Conservation (phyloP, 208 protist species). For the Acanthamoeba sp. region DNA sequence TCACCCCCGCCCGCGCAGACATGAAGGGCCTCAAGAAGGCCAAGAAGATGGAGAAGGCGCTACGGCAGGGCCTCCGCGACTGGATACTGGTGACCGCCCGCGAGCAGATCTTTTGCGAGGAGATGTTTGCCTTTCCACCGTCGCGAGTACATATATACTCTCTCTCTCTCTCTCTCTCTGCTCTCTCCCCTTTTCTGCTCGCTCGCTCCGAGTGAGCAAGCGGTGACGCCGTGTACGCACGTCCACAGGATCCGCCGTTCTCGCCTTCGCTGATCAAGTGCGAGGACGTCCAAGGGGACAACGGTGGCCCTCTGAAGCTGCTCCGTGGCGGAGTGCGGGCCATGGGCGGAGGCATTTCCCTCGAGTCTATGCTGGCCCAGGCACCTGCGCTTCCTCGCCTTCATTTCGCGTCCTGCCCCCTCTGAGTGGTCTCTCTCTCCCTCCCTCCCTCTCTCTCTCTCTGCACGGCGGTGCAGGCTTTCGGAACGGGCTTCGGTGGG, state of each 20-base stretch:
- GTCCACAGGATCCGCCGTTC: not conserved
- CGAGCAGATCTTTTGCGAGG: conserved; percentile 1
- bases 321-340: not conserved
- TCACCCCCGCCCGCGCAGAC: not conserved
- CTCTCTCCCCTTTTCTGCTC: not conserved
- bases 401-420: not conserved
- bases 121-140: not conserved
- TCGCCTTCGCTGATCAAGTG: not conserved
- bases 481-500: not conserved
- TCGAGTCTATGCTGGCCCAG: not conserved
- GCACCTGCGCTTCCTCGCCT: not conserved
- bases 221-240: no score
- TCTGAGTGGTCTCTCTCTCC: not conserved
- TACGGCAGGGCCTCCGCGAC: not conserved
- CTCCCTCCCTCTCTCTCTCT: not conserved
- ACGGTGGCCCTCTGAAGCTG: not conserved
- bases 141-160: not conserved
- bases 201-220: no score
- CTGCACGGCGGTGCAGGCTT: not conserved
- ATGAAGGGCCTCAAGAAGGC: not conserved
- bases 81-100: not conserved
- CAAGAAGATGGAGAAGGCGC: not conserved
- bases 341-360: not conserved
- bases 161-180: not conserved
- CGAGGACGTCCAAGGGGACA: not conserved